A percentile compares a stretch with the other conserved stretches of the same genome.
These are phyloP conservation scores for Dactylonectria estremocensis DNA, from an alignment of 2,329 filamentous ascomycete genomes.

Conservation along the genomic window DNA sequence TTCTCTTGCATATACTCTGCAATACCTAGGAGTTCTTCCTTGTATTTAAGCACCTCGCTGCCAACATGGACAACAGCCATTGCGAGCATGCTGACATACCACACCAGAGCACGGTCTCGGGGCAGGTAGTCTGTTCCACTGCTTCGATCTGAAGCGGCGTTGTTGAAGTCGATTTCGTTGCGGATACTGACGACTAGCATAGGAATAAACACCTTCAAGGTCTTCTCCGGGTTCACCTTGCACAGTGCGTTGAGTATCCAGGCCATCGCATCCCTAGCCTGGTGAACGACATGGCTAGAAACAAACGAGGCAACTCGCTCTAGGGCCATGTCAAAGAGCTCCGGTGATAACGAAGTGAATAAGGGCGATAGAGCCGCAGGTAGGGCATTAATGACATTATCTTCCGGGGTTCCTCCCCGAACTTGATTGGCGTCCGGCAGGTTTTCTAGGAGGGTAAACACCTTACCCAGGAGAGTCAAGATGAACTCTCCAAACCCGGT, in stretches of 20 bases:
- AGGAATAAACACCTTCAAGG: constrained; percentile 90
- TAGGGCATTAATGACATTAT: constrained; percentile 96
- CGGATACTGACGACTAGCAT: constrained; percentile 93
- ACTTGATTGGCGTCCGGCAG: constrained; percentile 91
- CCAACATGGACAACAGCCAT: constrained; percentile 99
- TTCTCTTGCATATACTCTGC: constrained; percentile 97
- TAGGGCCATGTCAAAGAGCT: constrained; percentile 92
- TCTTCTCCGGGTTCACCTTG: constrained; percentile 95
- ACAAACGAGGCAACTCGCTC: constrained; percentile 95
- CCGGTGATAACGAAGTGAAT: constrained; percentile 90
- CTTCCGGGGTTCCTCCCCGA: constrained; percentile 92
- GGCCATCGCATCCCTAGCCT: constrained; percentile 97
- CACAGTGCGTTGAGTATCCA: constrained; percentile 98
- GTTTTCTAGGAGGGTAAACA: constrained; percentile 96
- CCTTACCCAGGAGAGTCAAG: constrained; percentile 89
- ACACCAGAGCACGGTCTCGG: constrained; percentile 91
- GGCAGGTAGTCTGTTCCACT: constrained; percentile 95
- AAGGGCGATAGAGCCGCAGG: constrained; percentile 93
- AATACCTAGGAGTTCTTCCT: constrained; percentile 90
- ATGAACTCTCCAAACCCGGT: constrained; percentile 95
- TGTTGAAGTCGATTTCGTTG: constrained; percentile 97
- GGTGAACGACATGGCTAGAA: constrained; percentile 94
- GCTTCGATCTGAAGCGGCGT: constrained; percentile 93
- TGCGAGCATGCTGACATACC: constrained; percentile 96
- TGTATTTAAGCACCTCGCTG: constrained; percentile 89